Percentiles rank a stretch among this genome's conserved stretches.
Evolutionary conservation across 2,329 filamentous ascomycete genomes (phyloP).

Genomic region (Neofusicoccum parvum): DNA sequence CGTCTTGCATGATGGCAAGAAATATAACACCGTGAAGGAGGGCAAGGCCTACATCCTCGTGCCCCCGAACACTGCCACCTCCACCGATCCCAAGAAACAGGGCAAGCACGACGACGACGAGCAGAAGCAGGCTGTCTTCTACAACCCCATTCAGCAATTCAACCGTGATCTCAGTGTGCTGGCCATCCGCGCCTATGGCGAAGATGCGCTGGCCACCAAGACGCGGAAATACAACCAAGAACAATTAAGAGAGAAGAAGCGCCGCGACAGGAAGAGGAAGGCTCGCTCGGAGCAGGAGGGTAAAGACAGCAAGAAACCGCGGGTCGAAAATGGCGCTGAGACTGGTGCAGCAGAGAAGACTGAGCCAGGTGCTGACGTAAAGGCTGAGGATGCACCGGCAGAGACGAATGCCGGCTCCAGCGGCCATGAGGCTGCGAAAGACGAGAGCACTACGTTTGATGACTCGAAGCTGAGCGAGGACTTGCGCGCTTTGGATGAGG

Average conservation of each 20-base stretch:
- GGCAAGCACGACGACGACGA: slow-evolving; percentile 48
- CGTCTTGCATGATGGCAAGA: slow-evolving; percentile 51
- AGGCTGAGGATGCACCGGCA: background rate
- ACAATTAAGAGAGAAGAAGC: slow-evolving; percentile 37
- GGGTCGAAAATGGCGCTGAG: slow-evolving; percentile 23
- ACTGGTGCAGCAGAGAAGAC: background rate
- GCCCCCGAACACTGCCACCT: slow-evolving; percentile 55
- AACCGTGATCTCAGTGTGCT: slow-evolving; percentile 94
- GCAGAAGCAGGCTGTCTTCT: slow-evolving; percentile 80
- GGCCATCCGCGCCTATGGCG: slow-evolving; percentile 85
- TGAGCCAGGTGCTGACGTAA: background rate
- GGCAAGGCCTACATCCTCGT: slow-evolving; percentile 69
- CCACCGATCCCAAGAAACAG: slow-evolving; percentile 45
- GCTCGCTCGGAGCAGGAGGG: background rate
- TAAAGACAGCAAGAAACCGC: slow-evolving; percentile 29
- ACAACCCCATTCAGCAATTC: slow-evolving; percentile 99
- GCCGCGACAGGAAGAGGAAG: slow-evolving; percentile 32
- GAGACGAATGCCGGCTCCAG: slow-evolving; percentile 3
- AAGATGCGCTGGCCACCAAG: slow-evolving; percentile 60
- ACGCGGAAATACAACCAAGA: slow-evolving; percentile 38
- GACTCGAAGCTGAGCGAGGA: slow-evolving; percentile 17
- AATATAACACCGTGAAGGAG: slow-evolving; percentile 66
- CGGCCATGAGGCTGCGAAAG: slow-evolving; percentile 23
- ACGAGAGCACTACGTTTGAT: slow-evolving; percentile 24
- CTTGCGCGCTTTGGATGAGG: background rate